Evolutionary conservation across 345 rosid genomes (phyloP).

Genomic region (Eucalyptus albens): DNA sequence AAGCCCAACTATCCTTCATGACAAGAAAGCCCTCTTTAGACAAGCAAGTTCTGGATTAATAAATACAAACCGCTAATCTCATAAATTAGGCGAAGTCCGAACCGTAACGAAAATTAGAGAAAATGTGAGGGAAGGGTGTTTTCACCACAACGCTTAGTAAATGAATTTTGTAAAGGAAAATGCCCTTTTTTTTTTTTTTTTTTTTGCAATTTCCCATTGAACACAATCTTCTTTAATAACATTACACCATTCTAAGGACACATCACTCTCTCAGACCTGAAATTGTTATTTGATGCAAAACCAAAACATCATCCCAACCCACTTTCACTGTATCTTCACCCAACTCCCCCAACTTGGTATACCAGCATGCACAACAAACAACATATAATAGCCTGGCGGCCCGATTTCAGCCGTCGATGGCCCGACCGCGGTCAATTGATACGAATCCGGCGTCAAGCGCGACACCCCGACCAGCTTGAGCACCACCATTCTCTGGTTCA

Average conservation of each 20-base stretch:
- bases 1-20: neutral
- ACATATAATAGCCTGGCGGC: constrained; percentile 68
- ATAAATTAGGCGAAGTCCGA: neutral
- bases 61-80: neutral
- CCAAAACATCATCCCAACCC: no score
- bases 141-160: neutral
- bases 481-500: constrained; percentile 83
- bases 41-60: neutral
- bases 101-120: neutral
- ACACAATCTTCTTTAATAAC: neutral
- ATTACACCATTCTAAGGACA: neutral
- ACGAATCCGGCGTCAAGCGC: neutral
- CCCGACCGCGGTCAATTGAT: constrained; percentile 8
- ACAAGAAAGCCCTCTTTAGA: neutral
- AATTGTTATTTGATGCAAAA: neutral
- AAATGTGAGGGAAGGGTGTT: neutral
- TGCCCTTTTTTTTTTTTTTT: neutral
- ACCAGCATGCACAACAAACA: constrained; percentile 58
- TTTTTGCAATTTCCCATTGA: neutral
- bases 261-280: neutral
- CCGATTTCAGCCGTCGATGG: constrained; percentile 48
- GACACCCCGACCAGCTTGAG: constrained; percentile 12
- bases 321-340: constrained; percentile 42
- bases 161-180: neutral
- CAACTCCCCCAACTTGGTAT: constrained; percentile 62